Evolutionary conservation across 2,329 filamentous ascomycete genomes (phyloP).

Genomic region (Hypoxylon sp.): DNA sequence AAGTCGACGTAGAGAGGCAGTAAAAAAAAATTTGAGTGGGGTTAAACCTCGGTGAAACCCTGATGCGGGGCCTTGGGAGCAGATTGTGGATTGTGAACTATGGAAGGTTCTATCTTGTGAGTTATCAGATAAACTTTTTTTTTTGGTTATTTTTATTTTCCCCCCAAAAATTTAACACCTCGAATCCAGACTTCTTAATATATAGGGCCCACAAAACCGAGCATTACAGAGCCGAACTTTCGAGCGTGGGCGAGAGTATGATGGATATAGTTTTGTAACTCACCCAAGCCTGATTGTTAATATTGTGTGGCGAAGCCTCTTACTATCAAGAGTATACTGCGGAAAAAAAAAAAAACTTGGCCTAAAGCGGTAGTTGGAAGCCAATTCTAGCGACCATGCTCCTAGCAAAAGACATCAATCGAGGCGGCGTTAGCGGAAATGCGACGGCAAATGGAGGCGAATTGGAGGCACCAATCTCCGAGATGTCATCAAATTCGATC

Average conservation of each 20-base stretch:
- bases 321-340: slow-evolving; percentile 9
- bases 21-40: slow-evolving; percentile 55
- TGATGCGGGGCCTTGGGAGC: slow-evolving; percentile 36
- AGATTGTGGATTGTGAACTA: slow-evolving; percentile 1
- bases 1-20: slow-evolving; percentile 36
- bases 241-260: slow-evolving; percentile 11
- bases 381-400: slow-evolving; percentile 43
- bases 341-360: slow-evolving; percentile 14
- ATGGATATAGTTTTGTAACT: slow-evolving; percentile 31
- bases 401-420: slow-evolving; percentile 43
- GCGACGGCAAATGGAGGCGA: slow-evolving; percentile 32
- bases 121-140: slow-evolving; percentile 8
- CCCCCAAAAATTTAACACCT: slow-evolving; percentile 1
- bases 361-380: slow-evolving; percentile 32
- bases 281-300: slow-evolving; percentile 25
- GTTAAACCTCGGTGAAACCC: slow-evolving; percentile 52
- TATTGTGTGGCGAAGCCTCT: slow-evolving; percentile 31
- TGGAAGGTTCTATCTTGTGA: slow-evolving; percentile 30
- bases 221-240: slow-evolving; percentile 11
- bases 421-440: slow-evolving; percentile 41
- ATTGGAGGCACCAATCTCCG: slow-evolving; percentile 16
- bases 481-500: slow-evolving; percentile 64
- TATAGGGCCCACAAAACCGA: slow-evolving; percentile 21
- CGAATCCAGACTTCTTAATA: not conserved
- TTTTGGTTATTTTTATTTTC: slow-evolving; percentile 18